A percentile compares a stretch with the other conserved stretches of the same genome.
Conservation (phyloP, 2,329 filamentous ascomycete species). For the Aspergillus transmontanensis region DNA sequence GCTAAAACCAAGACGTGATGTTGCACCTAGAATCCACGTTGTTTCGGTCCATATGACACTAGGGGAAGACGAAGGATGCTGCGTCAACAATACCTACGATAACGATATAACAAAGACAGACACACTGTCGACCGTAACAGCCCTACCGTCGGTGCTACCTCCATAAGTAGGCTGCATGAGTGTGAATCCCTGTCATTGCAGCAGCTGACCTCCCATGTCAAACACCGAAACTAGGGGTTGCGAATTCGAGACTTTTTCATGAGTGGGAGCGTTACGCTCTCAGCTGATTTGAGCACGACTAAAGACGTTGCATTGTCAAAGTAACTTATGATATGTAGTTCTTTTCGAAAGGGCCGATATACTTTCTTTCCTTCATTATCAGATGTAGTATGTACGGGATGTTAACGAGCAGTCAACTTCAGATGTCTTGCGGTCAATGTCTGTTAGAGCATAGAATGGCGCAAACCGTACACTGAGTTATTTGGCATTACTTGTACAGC, state of each 20-base stretch:
- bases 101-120: constrained; percentile 13
- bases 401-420: neutral
- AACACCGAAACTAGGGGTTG: neutral
- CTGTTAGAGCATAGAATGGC: neutral
- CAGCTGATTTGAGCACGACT: neutral
- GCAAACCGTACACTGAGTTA: neutral
- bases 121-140: constrained; percentile 28
- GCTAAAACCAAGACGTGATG: constrained; percentile 29
- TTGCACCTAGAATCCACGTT: constrained; percentile 35
- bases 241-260: neutral
- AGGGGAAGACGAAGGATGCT: constrained; percentile 22
- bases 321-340: neutral
- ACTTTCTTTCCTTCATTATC: neutral
- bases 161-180: constrained; percentile 4
- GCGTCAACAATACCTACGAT: neutral
- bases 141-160: constrained; percentile 27
- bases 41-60: constrained; percentile 30
- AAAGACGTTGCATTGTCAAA: neutral
- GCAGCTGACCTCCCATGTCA: neutral
- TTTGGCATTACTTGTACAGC: neutral
- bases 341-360: neutral
- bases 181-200: neutral
- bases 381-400: neutral
- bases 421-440: neutral
- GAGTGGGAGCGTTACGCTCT: neutral